These are phyloP conservation scores for Pichia thaimueangensis DNA, from an alignment of 805 yeast species.

Conservation along the genomic window DNA sequence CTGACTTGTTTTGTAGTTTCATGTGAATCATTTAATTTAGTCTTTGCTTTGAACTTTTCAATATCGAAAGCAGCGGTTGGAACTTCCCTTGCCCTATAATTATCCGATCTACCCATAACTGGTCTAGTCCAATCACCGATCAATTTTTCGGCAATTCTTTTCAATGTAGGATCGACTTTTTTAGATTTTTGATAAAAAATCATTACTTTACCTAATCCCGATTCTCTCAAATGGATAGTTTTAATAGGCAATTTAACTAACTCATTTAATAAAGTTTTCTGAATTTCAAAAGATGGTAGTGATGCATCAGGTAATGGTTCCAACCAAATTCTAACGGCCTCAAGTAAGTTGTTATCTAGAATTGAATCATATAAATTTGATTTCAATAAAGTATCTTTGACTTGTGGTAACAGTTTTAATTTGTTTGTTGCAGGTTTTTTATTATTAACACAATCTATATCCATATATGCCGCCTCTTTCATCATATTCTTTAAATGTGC, in stretches of 20 bases:
- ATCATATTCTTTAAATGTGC: conserved; percentile 76
- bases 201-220: conserved; percentile 89
- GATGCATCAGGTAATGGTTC: conserved; percentile 98
- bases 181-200: conserved; percentile 89
- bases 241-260: conserved; percentile 79
- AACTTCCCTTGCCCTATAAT: conserved; percentile 81
- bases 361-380: conserved; percentile 87
- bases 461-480: conserved; percentile 81
- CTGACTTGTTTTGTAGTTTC: conserved; percentile 25
- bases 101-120: conserved; percentile 90
- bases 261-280: conserved; percentile 74
- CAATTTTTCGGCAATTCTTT: conserved; percentile 81
- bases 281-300: conserved; percentile 95
- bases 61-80: conserved; percentile 63
- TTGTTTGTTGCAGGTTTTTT: conserved; percentile 71
- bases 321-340: conserved; percentile 92
- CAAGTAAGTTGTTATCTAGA: conserved; percentile 86
- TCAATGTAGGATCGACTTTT: conserved; percentile 80
- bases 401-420: conserved; percentile 72
- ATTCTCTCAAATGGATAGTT: conserved; percentile 90
- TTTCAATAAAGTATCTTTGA: conserved; percentile 66
- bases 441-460: conserved; percentile 50
- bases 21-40: conserved; percentile 28
- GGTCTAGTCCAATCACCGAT: conserved; percentile 99
- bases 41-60: conserved; percentile 40